Evolutionary conservation across 768 basidiomycete genomes (phyloP), one percentile per base, ranked within the genome.

Genomic region (Boletales sp.): DNA sequence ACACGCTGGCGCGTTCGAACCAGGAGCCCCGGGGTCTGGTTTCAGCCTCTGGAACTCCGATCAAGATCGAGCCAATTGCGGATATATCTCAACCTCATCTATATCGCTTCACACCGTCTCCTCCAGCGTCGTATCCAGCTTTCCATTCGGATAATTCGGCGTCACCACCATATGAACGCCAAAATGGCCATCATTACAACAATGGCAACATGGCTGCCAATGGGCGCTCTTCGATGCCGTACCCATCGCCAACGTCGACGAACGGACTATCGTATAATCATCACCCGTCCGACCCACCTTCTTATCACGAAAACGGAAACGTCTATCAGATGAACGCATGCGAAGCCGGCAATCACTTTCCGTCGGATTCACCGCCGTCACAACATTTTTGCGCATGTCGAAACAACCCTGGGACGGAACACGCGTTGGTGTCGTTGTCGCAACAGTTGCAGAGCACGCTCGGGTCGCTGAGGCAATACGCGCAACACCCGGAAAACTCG

Each of bases 101-200:
- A 36, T 87, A 87, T 68, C 83, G 86, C 54, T 84, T 87, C 70
- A 82, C 83, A 17, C 77, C 81, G 11, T 85, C 83, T 5, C 80
- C 79, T 51, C 76, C 74, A 47, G 73, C 77, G 56, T 76, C 77
- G 54, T 80, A 81, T 68, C 72, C 80, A 33, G 72, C 70, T 39
- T 79, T 77, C 67, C 74, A 78, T 60, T 64, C 72, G 41, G 78
- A 79, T 51, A 68, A 56, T 14, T 64, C 64, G 53, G 56, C 68
- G 49, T 70, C 72, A 64, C 57, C 67, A 57, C 59, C 66, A 43
- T 56, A 68, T 59, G 59, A 70, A 66, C 61, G 66, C 3, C 66
- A 67, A 42, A 70, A 65, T 39, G 58, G 68, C 1, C 68, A 69
- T 37, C 65, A 60, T 42, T 67, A 68, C 57, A 55, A 4, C 44